These are phyloP conservation scores for Pleurozium schreberi DNA, from an alignment of 225 moss, liverwort and hornwort species.

Conservation along the genomic window DNA sequence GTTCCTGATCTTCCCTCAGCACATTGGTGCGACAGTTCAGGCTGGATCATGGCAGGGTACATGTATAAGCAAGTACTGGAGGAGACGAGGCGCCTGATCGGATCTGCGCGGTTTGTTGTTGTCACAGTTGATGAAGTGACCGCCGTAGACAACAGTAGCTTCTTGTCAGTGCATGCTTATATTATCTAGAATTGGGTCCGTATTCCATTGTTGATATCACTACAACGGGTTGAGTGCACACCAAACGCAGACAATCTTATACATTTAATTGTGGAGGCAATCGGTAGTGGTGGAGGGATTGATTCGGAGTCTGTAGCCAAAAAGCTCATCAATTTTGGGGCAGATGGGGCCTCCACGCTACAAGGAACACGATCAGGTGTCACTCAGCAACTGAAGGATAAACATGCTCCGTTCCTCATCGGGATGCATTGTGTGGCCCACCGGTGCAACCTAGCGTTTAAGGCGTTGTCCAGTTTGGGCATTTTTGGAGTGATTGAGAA, in stretches of 20 bases:
- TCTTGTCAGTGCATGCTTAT: background rate
- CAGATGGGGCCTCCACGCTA: background rate
- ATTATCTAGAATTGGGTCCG: background rate
- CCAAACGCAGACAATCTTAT: accelerated
- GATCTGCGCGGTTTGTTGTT: accelerated
- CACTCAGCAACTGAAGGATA: background rate
- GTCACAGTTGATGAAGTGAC: background rate
- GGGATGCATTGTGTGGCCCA: background rate
- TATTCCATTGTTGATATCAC: background rate
- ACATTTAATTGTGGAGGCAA: accelerated
- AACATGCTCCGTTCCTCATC: accelerated
- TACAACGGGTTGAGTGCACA: accelerated
- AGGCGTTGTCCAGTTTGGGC: accelerated
- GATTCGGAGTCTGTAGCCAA: accelerated
- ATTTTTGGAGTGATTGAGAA: background rate
- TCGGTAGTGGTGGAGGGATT: accelerated
- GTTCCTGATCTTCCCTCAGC: no score
- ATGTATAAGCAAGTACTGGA: no score
- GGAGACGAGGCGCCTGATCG: accelerated
- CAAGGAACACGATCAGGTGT: accelerated
- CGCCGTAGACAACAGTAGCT: accelerated
- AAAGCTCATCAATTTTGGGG: background rate
- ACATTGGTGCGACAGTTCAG: no score
- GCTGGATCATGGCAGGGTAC: no score
- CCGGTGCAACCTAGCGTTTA: background rate